Base-by-base conservation (phyloP, 441 rosid species). In the Aquilaria agallochum region DNA sequence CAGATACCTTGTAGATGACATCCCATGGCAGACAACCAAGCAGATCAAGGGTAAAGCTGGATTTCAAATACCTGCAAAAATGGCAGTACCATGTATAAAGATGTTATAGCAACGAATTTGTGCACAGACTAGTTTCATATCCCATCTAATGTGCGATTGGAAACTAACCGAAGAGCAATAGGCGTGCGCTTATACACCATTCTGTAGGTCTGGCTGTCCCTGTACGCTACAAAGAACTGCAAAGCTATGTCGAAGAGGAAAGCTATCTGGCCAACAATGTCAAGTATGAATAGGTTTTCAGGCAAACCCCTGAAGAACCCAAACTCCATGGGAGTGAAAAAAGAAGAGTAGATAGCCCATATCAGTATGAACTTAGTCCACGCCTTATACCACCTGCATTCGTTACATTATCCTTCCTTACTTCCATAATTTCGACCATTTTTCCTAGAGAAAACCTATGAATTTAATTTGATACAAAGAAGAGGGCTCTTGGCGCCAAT, bases 1-100 rank as follows among this genome's bases (percentile, higher is more conserved):
- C 10, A 42, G 42, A 58, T 83, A 95, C 98, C 97, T 82, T 82
- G 78, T 83, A 92, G 54, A 92, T 95, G 15, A 80, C 10, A 74
- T 92, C 98, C 99, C 98, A 95, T 50, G 98, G 99, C 83, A 92
- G 44, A 70, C 99, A 92, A 71, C 81, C 77, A 50, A 95, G 85
- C 31, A 91, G 67, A 76, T 92, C 98, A 59, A 85, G 50, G 63
- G 86, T 10, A 68, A 95, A 95, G 69, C 80, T 80, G 12, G 97
- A 80, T 73, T 81, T 92, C 76, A 95, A 75, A 80, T 90, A 95
- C 77, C 99, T 94, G 65, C 49, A 74, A 66, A 27, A 15, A 45
- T 55, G 20, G 45, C 7, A 40, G 45, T 40, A 40, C 1, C 45
- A 40, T 40, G 10, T 40, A 5, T 40, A 10, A 40, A 40, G 45